Base-by-base conservation (phyloP, 441 rosid species). In the Adansonia rubrostipa region DNA sequence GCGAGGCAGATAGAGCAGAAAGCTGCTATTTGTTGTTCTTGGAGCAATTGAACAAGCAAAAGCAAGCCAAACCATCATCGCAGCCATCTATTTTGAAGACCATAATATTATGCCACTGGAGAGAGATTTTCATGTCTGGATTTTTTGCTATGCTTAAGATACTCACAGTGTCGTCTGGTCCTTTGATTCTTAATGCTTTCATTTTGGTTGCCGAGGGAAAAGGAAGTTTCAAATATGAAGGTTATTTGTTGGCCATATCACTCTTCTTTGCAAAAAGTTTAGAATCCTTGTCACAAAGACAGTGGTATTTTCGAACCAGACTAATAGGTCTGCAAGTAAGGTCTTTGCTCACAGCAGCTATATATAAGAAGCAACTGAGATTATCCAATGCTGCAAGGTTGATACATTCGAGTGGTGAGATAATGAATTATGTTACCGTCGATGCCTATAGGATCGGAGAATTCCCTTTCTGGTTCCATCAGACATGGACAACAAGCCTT, bases 391-490 rank as follows among this genome's bases (percentile, higher is more conserved):
- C 95, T 36, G 90, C 94, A 44, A 87, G 92, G 77, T 17, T 89
- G 86, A 79, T 81, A 54, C 99, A 96, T 84, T 92, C 99, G 0
- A 89, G 95, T 0, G 90, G 99, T 13, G 98, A 96, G 89, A 90
- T 94, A 54, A 90, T 91, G 92, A 96, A 94, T 85, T 96, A 93
- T 77, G 97, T 94, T 2, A 88, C 95, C 0, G 97, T 93, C 1
- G 99, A 96, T 89, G 98, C 99, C 14, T 94, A 93, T 53, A 85
- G 98, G 75, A 90, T 96, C 17, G 99, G 99, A 5, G 99, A 96
- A 44, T 96, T 94, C 74, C 97, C 99, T 2, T 96, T 87, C 79
- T 96, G 98, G 99, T 88, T 92, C 80, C 99, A 96, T 74, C 98
- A 94, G 87, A 92, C 91, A 58, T 97, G 99, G 99, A 86, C 98